These are phyloP conservation scores for Ulvella scutata DNA, from an alignment of 139 green algal genomes.

Conservation along the genomic window DNA sequence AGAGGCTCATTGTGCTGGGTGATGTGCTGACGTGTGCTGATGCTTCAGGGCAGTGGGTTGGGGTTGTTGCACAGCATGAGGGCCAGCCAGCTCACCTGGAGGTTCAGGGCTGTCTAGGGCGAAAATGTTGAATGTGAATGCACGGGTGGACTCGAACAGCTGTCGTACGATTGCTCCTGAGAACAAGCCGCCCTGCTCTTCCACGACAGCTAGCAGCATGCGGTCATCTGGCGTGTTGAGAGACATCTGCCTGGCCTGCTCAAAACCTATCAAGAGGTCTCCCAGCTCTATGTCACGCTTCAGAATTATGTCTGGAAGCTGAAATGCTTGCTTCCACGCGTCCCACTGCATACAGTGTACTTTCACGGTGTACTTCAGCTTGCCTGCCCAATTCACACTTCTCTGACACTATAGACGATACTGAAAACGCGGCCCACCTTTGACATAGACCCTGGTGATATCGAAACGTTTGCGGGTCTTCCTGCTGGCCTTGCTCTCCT, in stretches of 20 bases:
- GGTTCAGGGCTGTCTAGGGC: background rate
- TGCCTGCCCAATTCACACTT: too few species aligned
- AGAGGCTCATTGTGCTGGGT: too few species aligned
- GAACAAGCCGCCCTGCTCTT: background rate
- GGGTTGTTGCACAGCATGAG: too few species aligned
- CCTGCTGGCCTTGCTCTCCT: too few species aligned
- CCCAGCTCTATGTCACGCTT: background rate
- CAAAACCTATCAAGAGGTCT: background rate
- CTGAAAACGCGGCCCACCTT: too few species aligned
- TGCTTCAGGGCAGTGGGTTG: too few species aligned
- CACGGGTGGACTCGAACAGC: background rate
- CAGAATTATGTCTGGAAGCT: background rate
- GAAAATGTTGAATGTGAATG: background rate
- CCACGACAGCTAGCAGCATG: background rate
- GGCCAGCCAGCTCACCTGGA: background rate
- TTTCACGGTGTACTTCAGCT: too few species aligned
- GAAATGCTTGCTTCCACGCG: background rate
- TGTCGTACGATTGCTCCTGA: background rate
- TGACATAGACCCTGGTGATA: too few species aligned
- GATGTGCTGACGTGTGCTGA: too few species aligned
- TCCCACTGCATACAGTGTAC: too few species aligned
- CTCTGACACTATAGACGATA: too few species aligned
- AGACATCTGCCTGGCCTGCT: background rate
- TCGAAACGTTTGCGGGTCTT: too few species aligned
- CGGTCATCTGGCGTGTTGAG: background rate